Evolutionary conservation across 441 rosid species (phyloP).

Genomic region (Metrosideros polymorpha): DNA sequence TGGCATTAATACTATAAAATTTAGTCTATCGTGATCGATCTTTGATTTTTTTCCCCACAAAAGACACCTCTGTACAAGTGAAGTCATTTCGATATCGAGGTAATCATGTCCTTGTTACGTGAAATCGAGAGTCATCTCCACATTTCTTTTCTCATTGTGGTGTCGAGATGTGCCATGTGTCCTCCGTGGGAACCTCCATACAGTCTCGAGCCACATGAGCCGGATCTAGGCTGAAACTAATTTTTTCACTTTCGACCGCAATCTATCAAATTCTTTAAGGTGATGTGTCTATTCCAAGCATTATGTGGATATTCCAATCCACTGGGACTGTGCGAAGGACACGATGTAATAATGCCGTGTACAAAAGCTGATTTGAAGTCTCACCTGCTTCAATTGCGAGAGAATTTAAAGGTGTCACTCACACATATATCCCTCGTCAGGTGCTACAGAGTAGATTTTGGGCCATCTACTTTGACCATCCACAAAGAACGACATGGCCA

Average conservation of each 20-base stretch:
- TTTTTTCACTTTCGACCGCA: background rate
- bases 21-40: background rate
- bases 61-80: background rate
- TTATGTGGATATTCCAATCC: background rate
- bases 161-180: background rate
- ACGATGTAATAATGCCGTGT: background rate
- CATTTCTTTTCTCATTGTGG: background rate
- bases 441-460: background rate
- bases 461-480: background rate
- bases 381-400: background rate
- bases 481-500: background rate
- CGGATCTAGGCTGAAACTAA: background rate
- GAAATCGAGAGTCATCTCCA: background rate
- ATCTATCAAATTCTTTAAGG: background rate
- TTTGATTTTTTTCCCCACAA: background rate
- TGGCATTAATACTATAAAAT: background rate
- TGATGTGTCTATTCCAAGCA: background rate
- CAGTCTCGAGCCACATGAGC: background rate
- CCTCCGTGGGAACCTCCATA: background rate
- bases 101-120: background rate
- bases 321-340: background rate
- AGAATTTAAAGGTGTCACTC: background rate
- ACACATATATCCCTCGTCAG: background rate
- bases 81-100: background rate
- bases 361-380: background rate